phyloP scores from a whole-genome alignment of 2,329 filamentous ascomycete genomes.

The Alternaria sp. region DNA sequence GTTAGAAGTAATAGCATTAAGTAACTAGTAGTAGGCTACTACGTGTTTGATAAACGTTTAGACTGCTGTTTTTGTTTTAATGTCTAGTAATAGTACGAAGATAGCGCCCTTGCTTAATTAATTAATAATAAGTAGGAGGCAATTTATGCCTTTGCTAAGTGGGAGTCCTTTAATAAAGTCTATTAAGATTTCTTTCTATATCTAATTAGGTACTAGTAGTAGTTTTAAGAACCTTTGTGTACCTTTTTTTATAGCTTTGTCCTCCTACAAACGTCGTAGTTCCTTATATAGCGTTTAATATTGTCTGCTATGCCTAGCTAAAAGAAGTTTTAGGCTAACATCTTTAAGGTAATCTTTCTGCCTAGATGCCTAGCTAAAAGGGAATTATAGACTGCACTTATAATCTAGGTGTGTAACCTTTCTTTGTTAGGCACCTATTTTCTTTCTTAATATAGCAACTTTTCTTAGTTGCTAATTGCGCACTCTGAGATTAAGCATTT shows the following conservation, averaged over 20 bases:
- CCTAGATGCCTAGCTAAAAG: not conserved
- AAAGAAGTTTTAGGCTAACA: not conserved
- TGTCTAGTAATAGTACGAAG: not conserved
- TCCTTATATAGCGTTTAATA: not conserved
- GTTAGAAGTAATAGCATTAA: not conserved
- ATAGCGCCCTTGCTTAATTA: not conserved
- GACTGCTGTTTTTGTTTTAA: not conserved
- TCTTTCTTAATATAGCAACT: no score
- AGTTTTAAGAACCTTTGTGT: conserved; percentile 8
- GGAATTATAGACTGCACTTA: not conserved
- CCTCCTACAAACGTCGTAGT: not conserved
- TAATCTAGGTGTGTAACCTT: not conserved
- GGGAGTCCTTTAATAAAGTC: conserved; percentile 9
- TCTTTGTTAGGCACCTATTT: not conserved
- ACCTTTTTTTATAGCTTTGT: not conserved
- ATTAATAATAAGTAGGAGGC: conserved; percentile 5
- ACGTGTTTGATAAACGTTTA: conserved; percentile 1
- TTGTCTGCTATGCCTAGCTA: not conserved
- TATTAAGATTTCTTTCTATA: conserved; percentile 8
- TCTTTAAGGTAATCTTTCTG: not conserved
- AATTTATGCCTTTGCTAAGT: not conserved
- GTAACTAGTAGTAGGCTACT: conserved; percentile 1
- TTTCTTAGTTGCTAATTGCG: no score
- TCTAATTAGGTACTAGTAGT: no score
- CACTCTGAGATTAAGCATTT: no score